These are phyloP conservation scores for Immersiporthe knoxdaviesiana DNA, from an alignment of 2,329 filamentous ascomycete genomes.

Conservation along the genomic window DNA sequence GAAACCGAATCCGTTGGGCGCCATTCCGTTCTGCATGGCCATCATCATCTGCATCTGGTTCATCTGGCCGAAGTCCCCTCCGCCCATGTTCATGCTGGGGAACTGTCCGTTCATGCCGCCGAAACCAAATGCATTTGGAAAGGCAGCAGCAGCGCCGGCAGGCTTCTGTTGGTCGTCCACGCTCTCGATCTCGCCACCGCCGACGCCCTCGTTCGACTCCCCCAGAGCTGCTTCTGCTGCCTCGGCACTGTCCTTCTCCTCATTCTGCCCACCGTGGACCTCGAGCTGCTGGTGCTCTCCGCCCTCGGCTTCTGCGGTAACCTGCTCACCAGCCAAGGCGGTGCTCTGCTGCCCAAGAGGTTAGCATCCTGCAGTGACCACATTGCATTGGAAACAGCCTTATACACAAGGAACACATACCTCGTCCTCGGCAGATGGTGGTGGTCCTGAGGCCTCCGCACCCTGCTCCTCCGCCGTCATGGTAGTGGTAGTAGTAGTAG, in stretches of 20 bases:
- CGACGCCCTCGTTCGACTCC: slow-evolving; percentile 35
- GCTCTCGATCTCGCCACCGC: slow-evolving; percentile 38
- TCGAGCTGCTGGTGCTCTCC: slow-evolving; percentile 25
- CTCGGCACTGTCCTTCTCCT: slow-evolving; percentile 31
- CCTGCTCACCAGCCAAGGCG: slow-evolving; percentile 8
- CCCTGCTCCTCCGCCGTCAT: slow-evolving; percentile 15
- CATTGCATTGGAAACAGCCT: too few relatives aligned
- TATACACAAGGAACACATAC: not conserved
- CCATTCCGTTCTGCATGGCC: slow-evolving; percentile 73
- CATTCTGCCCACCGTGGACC: slow-evolving; percentile 17
- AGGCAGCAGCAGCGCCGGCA: slow-evolving; percentile 28
- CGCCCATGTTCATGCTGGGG: slow-evolving; percentile 63
- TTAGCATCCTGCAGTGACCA: slow-evolving; percentile 3
- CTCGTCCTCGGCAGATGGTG: slow-evolving; percentile 26
- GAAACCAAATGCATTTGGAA: slow-evolving; percentile 37
- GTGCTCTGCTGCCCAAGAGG: slow-evolving; percentile 6
- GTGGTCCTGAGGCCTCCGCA: slow-evolving; percentile 18
- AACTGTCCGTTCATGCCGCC: slow-evolving; percentile 54
- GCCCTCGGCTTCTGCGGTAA: slow-evolving; percentile 27
- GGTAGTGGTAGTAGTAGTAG: not conserved
- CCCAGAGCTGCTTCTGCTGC: slow-evolving; percentile 33
- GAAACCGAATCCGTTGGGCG: slow-evolving; percentile 59
- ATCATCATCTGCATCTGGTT: slow-evolving; percentile 74
- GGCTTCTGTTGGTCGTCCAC: slow-evolving; percentile 36
- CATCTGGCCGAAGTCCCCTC: slow-evolving; percentile 67